Conservation (phyloP, 352 stramenopile genomes). For the Pythium scleroteichum region DNA sequence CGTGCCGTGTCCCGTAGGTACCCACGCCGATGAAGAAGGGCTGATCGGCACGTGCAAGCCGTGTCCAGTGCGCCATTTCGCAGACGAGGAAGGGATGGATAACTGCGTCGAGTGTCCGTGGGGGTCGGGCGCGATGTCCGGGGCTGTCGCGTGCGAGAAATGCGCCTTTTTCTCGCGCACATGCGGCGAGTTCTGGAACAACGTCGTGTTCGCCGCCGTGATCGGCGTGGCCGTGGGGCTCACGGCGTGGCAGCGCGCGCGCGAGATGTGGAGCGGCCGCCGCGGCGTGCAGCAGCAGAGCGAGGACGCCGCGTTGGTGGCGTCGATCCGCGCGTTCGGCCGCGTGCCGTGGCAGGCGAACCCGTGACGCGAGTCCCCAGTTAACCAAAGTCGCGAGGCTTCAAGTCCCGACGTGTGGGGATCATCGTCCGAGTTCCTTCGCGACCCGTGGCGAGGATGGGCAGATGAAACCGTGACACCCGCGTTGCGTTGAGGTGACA, state of each 20-base stretch:
- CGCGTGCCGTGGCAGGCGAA: conserved; percentile 28
- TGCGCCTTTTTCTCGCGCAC: conserved; percentile 56
- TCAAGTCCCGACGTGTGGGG: no score
- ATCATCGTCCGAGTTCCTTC: no score
- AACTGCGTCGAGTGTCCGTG: conserved; percentile 40
- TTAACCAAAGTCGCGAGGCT: no score
- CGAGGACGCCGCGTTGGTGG: conserved; percentile 47
- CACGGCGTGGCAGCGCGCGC: conserved; percentile 36
- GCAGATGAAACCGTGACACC: no score
- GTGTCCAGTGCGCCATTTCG: conserved; percentile 45
- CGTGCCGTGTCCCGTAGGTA: conserved; percentile 38
- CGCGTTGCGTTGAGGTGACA: background rate
- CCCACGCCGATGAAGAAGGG: conserved; percentile 32
- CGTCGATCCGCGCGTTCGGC: conserved; percentile 49
- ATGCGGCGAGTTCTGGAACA: conserved; percentile 59
- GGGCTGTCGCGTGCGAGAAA: conserved; percentile 39
- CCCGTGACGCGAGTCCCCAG: no score
- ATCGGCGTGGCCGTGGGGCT: conserved; percentile 20
- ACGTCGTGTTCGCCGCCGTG: conserved; percentile 38
- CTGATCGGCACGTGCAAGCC: conserved; percentile 30
- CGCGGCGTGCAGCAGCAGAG: conserved; percentile 34
- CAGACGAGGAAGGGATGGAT: conserved; percentile 36
- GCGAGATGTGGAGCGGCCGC: conserved; percentile 33
- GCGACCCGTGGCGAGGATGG: no score
- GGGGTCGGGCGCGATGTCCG: conserved; percentile 35